These are phyloP conservation scores for Phytopythium boreale DNA, from an alignment of 352 stramenopile genomes.

Conservation along the genomic window DNA sequence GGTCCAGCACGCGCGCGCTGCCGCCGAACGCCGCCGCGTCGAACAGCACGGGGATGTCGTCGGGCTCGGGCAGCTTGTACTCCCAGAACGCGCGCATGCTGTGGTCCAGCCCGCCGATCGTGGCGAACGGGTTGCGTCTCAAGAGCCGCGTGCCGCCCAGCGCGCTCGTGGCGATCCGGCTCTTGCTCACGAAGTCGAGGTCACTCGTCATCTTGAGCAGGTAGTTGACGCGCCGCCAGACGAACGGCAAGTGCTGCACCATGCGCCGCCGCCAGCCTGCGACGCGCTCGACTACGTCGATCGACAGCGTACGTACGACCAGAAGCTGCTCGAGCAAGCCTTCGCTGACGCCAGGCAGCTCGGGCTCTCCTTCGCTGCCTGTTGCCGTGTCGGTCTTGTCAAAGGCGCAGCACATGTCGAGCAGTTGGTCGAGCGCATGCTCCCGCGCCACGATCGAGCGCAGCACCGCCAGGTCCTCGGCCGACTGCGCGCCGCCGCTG, in stretches of 20 bases:
- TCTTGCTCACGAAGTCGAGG: conserved; percentile 74
- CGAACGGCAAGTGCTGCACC: conserved; percentile 55
- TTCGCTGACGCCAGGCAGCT: conserved; percentile 12
- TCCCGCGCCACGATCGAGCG: conserved; percentile 62
- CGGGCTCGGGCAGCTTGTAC: conserved; percentile 48
- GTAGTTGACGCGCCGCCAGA: conserved; percentile 66
- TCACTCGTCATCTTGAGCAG: conserved; percentile 64
- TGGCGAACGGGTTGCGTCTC: conserved; percentile 71
- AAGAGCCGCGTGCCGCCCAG: conserved; percentile 55
- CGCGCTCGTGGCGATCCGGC: conserved; percentile 38
- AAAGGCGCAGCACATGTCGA: conserved; percentile 50
- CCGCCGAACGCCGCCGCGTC: conserved; percentile 47
- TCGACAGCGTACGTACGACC: conserved; percentile 36
- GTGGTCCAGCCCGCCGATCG: conserved; percentile 60
- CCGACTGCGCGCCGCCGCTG: conserved; percentile 31
- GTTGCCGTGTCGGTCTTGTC: conserved; percentile 10
- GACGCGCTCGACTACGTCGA: conserved; percentile 55
- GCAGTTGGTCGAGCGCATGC: conserved; percentile 44
- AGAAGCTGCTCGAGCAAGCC: conserved; percentile 54
- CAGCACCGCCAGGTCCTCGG: conserved; percentile 66
- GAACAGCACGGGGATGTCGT: conserved; percentile 50
- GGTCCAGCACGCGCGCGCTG: conserved; percentile 29
- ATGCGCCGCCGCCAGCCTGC: conserved; percentile 59
- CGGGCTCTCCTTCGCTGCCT: neutral
- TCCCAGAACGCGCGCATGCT: conserved; percentile 56